Evolutionary conservation across 257 asterid genomes (phyloP), one percentile per base, ranked within the genome.

Genomic region (Coffea canephora): DNA sequence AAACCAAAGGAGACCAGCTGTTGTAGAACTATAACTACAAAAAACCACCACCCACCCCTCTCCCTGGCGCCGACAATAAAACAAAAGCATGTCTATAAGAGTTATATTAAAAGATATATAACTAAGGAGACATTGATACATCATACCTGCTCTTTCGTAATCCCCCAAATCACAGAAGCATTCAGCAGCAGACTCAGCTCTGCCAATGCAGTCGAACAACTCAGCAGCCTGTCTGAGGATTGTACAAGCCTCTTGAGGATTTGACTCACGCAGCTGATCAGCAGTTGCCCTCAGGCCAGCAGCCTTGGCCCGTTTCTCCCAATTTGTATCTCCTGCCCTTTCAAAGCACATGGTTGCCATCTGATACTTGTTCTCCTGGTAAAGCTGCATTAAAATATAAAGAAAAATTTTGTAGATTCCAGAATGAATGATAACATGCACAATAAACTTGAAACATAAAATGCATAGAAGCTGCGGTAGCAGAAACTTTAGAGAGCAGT

Each of bases 331-430:
- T 25, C 94, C 95, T 1, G 97, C 94, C 78, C 83, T 90, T 68
- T 88, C 91, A 65, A 92, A 92, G 85, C 97, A 92, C 87, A 81
- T 78, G 9, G 84, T 85, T 25, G 97, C 91, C 95, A 92, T 92
- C 81, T 86, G 92, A 77, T 87, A 92, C 68, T 90, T 86, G 62
- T 86, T 87, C 41, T 89, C 95, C 97, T 89, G 85, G 71, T 87
- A 87, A 27, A 92, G 91, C 97, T 92, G 89, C 77, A 77, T 18
- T 39, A 39, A 39, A 39, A 39, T 39, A 31, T 31, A 31, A 31
- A 31, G 34, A 39, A 39, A 39, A 2, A 3, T 39, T 39, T 39
- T 39, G 43, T 39, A 4, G 43, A 39, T 39, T 39, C 43, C 43
- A 39, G 43, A 39, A 39, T 39, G 39, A 49, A 39, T 27, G 48